Base-by-base conservation (phyloP, 331 rosid species). In the Phaseolus coccineus region DNA sequence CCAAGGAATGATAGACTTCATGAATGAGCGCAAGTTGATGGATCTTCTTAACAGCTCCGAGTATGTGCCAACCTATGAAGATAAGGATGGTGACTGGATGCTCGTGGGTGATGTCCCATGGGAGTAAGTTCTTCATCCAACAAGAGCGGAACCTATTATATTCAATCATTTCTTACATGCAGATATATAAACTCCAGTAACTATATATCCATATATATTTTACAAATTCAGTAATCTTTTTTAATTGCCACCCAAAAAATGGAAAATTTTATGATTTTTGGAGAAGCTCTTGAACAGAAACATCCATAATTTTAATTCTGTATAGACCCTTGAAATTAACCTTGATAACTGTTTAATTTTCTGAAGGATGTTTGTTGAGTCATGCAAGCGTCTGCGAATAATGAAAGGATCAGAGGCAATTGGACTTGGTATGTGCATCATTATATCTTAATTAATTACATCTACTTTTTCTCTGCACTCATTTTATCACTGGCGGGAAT, bases 1-100 rank as follows among this genome's bases (percentile, higher is more conserved):
- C 88, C 93, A 93, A 90, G 98, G 98, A 86, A 91, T 91, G 97
- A 96, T 93, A 88, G 98, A 96, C 87, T 96, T 96, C 92, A 96
- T 96, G 98, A 96, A 93, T 77, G 97, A 96, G 84, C 91, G 96
- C 81, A 96, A 96, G 91, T 84, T 96, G 91, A 96, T 96, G 99
- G 98, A 96, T 91, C 94, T 96, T 79, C 94, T 93, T 52, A 96
- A 93, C 90, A 96, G 98, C 68, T 91, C 97, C 86, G 98, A 96
- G 79, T 96, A 96, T 87, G 98, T 96, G 86, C 99, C 99, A 69
- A 88, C 89, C 86, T 96, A 96, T 91, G 97, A 96, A 86, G 99
- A 96, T 87, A 96, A 91, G 97, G 98, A 96, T 78, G 96, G 99
- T 27, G 99, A 96, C 65, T 96, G 99, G 99, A 96, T 96, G 99